Evolutionary conservation across 2,329 filamentous ascomycete genomes (phyloP), one percentile per base, ranked within the genome.

Genomic region (Xenoacremonium recifei): DNA sequence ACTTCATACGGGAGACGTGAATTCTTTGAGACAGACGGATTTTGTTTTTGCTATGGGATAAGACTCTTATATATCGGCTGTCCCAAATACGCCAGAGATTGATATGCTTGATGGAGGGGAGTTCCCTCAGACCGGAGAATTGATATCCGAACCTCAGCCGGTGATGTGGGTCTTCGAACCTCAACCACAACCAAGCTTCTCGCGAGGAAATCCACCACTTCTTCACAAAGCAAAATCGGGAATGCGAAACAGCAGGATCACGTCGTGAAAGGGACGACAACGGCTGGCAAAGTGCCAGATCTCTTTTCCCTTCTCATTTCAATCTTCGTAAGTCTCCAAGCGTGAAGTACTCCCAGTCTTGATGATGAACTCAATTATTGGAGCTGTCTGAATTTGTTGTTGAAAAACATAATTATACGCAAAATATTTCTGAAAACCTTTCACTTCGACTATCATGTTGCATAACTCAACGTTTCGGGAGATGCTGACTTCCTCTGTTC

Each of bases 381-480:
- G 84, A 88, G 84, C 84, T 87, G 83, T 88, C 84, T 82, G 69
- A 77, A 68, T 78, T 72, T 64, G 62, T 68, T 84, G 81, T 73
- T 77, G 83, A 87, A 71, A 74, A 70, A 62, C 62, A 59, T 66
- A 68, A 64, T 73, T 62, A 77, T 82, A 83, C 79, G 79, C 76
- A 70, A 77, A 68, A 64, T 63, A 60, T 60, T 57, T 61, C 68
- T 72, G 64, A 64, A 53, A 39, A n/a, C n/a, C n/a, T n/a, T n/a
- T n/a, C n/a, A n/a, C n/a, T n/a, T n/a, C n/a, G n/a, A n/a, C n/a
- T n/a, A n/a, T n/a, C n/a, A n/a, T n/a, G n/a, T n/a, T n/a, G n/a
- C n/a, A n/a, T n/a, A n/a, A n/a, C n/a, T n/a, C n/a, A n/a, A n/a
- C n/a, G n/a, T n/a, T n/a, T n/a, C n/a, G n/a, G n/a, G n/a, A n/a